Conservation (phyloP, 2,329 filamentous ascomycete species). For the Fusarium napiforme region DNA sequence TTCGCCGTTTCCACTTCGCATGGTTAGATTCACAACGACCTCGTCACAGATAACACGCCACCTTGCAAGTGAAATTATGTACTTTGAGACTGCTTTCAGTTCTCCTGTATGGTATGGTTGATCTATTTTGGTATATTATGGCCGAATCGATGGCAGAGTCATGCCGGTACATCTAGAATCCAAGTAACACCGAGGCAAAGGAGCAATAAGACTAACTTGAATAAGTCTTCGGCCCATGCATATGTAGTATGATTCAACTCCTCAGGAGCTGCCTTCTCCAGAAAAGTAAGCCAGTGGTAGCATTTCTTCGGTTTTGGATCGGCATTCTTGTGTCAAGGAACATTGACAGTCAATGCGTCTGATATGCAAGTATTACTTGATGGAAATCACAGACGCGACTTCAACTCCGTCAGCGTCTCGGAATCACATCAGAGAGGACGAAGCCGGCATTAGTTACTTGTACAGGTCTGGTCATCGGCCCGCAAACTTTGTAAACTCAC, state of each 20-base stretch:
- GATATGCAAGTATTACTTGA: conserved; percentile 7
- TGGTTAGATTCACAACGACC: not conserved
- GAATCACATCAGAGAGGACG: not conserved
- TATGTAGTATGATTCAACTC: not conserved
- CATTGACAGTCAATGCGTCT: not conserved
- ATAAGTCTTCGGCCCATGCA: not conserved
- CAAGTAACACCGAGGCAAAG: conserved; percentile 18
- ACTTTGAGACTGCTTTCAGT: not conserved
- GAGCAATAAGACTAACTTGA: not conserved
- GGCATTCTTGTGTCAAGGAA: not conserved
- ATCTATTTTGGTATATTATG: not conserved
- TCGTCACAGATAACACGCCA: not conserved
- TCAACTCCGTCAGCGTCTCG: not conserved
- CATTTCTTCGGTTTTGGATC: not conserved
- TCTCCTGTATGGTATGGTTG: not conserved
- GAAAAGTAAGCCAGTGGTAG: not conserved
- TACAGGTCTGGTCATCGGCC: conserved; percentile 8
- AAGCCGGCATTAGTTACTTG: not conserved
- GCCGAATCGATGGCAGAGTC: not conserved
- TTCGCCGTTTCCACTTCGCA: not conserved
- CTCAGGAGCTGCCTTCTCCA: not conserved
- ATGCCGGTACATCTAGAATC: not conserved
- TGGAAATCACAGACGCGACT: not conserved
- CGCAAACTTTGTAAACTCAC: conserved; percentile 1
- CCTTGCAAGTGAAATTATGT: not conserved